Evolutionary conservation across 768 basidiomycete species (phyloP).

Genomic region (Suillus spraguei): DNA sequence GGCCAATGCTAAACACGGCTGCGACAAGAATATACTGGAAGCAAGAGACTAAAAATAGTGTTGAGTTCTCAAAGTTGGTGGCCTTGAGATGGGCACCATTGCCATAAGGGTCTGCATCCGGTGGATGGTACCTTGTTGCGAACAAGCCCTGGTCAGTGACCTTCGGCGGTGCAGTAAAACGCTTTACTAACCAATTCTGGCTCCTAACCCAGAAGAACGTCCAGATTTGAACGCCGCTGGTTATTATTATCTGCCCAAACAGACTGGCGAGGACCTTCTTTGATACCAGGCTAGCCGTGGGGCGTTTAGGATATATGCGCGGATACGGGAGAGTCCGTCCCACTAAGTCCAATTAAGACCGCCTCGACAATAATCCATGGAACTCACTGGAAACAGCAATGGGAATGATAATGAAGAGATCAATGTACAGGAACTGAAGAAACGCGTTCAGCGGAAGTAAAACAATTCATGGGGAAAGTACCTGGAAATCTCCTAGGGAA

Average conservation of each 20-base stretch:
- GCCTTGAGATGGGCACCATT: constrained; percentile 76
- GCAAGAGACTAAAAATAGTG: constrained; percentile 90
- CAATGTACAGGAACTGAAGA: constrained; percentile 90
- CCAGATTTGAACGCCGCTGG: constrained; percentile 81
- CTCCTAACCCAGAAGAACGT: constrained; percentile 86
- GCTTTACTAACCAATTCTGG: constrained; percentile 70
- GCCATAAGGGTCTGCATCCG: constrained; percentile 43
- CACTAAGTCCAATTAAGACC: constrained; percentile 56
- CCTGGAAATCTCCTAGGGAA: constrained; percentile 96
- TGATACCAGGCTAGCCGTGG: constrained; percentile 94
- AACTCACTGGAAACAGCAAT: constrained; percentile 92
- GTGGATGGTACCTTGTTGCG: constrained; percentile 62
- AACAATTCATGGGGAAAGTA: constrained; percentile 31
- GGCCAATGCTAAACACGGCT: constrained; percentile 96
- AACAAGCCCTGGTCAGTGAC: constrained; percentile 28
- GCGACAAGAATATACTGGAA: constrained; percentile 99
- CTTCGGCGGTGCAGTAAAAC: constrained; percentile 3
- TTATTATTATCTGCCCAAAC: constrained; percentile 89
- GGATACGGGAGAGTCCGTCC: constrained; percentile 91
- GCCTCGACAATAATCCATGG: constrained; percentile 1
- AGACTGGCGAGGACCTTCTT: constrained; percentile 94
- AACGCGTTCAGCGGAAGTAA: constrained; percentile 9
- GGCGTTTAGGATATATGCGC: constrained; percentile 83
- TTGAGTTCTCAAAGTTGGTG: constrained; percentile 90
- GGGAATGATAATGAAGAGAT: constrained; percentile 97